Evolutionary conservation across 495 filamentous ascomycete genomes (phyloP).

Genomic region (Pyronema domesticum): DNA sequence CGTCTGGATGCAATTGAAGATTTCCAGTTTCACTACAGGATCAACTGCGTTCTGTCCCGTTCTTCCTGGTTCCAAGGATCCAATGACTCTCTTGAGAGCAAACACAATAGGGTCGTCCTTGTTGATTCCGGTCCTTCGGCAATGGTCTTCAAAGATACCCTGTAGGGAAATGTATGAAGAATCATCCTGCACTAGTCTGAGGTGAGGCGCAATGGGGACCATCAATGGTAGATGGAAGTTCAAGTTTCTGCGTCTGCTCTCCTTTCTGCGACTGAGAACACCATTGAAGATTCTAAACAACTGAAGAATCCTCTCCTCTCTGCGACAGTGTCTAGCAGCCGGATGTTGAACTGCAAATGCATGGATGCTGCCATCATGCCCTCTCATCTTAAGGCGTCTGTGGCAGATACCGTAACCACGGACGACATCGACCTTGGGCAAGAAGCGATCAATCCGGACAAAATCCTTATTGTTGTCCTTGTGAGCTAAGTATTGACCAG

Average conservation of each 20-base stretch:
- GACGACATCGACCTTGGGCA: slow-evolving; percentile 83
- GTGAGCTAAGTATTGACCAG: slow-evolving; percentile 89
- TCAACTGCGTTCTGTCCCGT: slow-evolving; percentile 14
- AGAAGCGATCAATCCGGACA: slow-evolving; percentile 85
- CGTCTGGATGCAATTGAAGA: slow-evolving; percentile 76
- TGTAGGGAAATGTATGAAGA: slow-evolving; percentile 86
- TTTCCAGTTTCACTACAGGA: slow-evolving; percentile 54
- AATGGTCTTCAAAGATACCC: slow-evolving; percentile 88
- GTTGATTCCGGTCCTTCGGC: slow-evolving; percentile 60
- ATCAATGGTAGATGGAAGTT: slow-evolving; percentile 92
- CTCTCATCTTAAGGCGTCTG: slow-evolving; percentile 81
- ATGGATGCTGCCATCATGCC: slow-evolving; percentile 93
- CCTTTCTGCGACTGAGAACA: slow-evolving; percentile 66
- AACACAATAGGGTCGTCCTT: slow-evolving; percentile 93
- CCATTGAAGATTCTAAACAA: slow-evolving; percentile 96
- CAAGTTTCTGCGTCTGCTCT: slow-evolving; percentile 78
- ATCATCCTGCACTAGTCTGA: slow-evolving; percentile 88
- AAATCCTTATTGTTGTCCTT: slow-evolving; percentile 98
- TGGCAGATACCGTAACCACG: slow-evolving; percentile 76
- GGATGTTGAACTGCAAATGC: slow-evolving; percentile 92
- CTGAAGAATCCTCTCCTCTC: slow-evolving; percentile 88
- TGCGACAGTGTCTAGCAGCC: slow-evolving; percentile 70
- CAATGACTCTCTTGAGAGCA: slow-evolving; percentile 80
- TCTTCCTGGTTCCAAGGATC: slow-evolving; percentile 47
- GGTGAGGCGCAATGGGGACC: slow-evolving; percentile 81